These are phyloP conservation scores for Paspalum notatum DNA, from an alignment of 176 grass and related monocot species.

Conservation along the genomic window DNA sequence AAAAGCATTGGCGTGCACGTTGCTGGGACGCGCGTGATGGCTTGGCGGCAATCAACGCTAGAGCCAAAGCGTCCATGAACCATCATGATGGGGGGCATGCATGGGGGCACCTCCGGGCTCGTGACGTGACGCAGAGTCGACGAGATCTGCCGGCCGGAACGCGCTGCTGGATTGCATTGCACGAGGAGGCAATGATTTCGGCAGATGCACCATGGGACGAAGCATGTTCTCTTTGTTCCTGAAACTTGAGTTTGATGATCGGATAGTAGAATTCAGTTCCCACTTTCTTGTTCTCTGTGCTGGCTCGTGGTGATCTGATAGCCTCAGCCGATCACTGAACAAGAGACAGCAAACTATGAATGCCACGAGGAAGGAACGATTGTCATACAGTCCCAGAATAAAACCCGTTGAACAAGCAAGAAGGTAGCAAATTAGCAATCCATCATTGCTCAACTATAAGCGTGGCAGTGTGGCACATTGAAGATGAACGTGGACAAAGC, in stretches of 20 bases:
- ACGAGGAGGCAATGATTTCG: neutral
- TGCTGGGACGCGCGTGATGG: neutral
- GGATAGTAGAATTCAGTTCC: neutral
- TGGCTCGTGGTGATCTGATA: neutral
- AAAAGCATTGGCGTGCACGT: neutral
- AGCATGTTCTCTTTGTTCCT: neutral
- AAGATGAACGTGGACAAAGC: too few species aligned
- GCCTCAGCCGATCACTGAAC: neutral
- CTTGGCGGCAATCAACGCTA: neutral
- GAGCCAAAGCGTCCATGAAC: neutral
- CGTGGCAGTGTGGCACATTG: too few species aligned
- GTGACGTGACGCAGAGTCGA: neutral
- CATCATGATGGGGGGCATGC: too few species aligned
- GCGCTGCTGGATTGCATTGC: neutral
- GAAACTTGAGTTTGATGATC: neutral
- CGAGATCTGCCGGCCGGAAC: neutral
- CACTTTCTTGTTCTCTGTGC: neutral
- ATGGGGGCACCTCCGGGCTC: too few species aligned
- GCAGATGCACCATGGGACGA: neutral
- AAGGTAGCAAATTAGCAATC: neutral
- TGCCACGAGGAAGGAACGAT: too few species aligned
- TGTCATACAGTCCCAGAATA: too few species aligned
- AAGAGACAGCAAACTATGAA: too few species aligned
- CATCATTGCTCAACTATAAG: neutral
- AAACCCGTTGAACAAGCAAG: neutral